Evolutionary conservation across 228 moss, liverwort and hornwort genomes (phyloP).

Genomic region (Sphagnum magellanicum): DNA sequence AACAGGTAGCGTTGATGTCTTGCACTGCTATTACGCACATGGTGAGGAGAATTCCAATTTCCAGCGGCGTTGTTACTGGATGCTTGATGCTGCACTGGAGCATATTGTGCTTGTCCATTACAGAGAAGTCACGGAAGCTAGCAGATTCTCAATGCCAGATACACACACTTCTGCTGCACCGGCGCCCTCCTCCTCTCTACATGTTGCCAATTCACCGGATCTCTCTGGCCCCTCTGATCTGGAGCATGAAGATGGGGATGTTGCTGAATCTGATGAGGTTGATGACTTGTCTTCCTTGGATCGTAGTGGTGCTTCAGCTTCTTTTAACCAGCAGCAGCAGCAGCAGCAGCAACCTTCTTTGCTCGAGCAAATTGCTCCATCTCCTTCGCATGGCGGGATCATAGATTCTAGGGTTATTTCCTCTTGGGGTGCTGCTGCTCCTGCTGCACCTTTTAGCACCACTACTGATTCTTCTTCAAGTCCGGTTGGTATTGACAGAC

Average conservation of each 20-base stretch:
- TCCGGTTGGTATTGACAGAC: constrained; percentile 16
- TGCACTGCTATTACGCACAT: constrained; percentile 97
- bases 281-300: constrained; percentile 23
- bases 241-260: constrained; percentile 30
- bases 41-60: constrained; percentile 87
- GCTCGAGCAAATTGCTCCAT: constrained; percentile 49
- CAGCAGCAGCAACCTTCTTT: constrained; percentile 19
- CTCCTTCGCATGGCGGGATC: not conserved
- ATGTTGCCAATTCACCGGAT: constrained; percentile 40
- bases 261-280: constrained; percentile 33
- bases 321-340: not conserved
- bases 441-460: not conserved
- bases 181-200: constrained; percentile 8
- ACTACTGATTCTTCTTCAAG: not conserved
- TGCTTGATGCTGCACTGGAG: constrained; percentile 66
- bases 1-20: constrained; percentile 86
- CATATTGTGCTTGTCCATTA: constrained; percentile 68
- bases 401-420: not conserved
- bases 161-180: constrained; percentile 7
- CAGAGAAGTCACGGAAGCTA: constrained; percentile 56
- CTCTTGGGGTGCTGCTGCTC: not conserved
- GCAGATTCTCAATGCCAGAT: constrained; percentile 45
- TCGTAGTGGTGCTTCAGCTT: not conserved
- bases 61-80: constrained; percentile 93
- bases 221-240: constrained; percentile 25